Evolutionary conservation across 306 rosid species (phyloP).

Genomic region (Acacia melanoxylon): DNA sequence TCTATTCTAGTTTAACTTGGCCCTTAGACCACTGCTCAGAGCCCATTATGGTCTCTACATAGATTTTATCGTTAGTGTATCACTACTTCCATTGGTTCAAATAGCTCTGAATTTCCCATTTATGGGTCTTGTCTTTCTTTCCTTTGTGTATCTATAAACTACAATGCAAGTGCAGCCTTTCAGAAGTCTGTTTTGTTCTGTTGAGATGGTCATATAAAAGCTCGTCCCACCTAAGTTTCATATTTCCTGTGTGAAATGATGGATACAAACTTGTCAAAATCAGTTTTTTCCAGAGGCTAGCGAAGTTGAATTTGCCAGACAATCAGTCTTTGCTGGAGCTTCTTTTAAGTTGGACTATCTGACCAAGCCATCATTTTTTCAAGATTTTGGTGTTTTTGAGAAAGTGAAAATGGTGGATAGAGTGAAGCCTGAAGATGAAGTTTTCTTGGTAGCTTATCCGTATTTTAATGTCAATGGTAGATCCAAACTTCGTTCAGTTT

Average conservation of each 20-base stretch:
- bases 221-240: slow-evolving; percentile 26
- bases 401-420: slow-evolving; percentile 90
- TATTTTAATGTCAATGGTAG: slow-evolving; percentile 94
- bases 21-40: neutral
- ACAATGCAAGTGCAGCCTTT: neutral
- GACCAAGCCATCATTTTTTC: slow-evolving; percentile 93
- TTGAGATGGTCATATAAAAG: slow-evolving; percentile 12
- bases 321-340: slow-evolving; percentile 73
- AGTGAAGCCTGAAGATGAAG: slow-evolving; percentile 82
- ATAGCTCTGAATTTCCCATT: slow-evolving; percentile 6
- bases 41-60: neutral
- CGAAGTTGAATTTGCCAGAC: slow-evolving; percentile 88
- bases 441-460: slow-evolving; percentile 88
- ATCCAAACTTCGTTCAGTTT: slow-evolving; percentile 36
- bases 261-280: slow-evolving; percentile 37
- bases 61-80: slow-evolving; percentile 2
- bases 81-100: slow-evolving; percentile 22
- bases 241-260: slow-evolving; percentile 31
- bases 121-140: slow-evolving; percentile 11
- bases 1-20: neutral
- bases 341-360: slow-evolving; percentile 87
- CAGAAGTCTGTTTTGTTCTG: slow-evolving; percentile 18
- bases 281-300: slow-evolving; percentile 99
- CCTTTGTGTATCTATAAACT: neutral
- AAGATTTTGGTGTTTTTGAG: slow-evolving; percentile 88